Evolutionary conservation across 2,329 filamentous ascomycete genomes (phyloP).

Genomic region (Aspergillus flavus): DNA sequence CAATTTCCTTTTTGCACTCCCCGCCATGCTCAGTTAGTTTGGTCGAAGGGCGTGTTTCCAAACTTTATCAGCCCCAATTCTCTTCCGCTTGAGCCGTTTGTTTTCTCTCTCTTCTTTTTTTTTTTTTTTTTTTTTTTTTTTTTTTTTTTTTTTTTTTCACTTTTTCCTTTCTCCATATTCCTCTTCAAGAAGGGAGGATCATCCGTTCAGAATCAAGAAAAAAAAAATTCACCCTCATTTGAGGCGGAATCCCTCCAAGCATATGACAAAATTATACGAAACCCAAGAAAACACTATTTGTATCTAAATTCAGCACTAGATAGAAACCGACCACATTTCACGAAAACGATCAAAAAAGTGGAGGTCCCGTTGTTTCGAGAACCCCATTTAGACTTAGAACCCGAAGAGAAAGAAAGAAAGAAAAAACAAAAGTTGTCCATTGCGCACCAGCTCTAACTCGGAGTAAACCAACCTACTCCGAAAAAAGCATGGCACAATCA

Average conservation of each 20-base stretch:
- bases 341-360: background rate
- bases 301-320: background rate
- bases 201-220: too few relatives aligned
- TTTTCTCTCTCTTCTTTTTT: background rate
- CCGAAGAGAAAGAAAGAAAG: background rate
- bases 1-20: conserved; percentile 27
- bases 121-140: background rate
- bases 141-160: background rate
- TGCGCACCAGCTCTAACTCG: background rate
- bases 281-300: background rate
- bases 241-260: background rate
- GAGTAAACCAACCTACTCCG: background rate
- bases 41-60: conserved; percentile 11
- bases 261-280: background rate
- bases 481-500: background rate
- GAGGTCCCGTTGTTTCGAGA: background rate
- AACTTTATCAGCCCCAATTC: conserved; percentile 11
- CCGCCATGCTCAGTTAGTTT: conserved; percentile 21
- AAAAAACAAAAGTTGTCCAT: background rate
- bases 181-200: background rate
- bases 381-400: background rate
- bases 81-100: background rate
- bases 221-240: background rate
- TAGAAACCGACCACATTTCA: background rate
- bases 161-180: background rate